Conservation (phyloP, 2,329 filamentous ascomycete genomes). For the Ceratocystis colombiana region DNA sequence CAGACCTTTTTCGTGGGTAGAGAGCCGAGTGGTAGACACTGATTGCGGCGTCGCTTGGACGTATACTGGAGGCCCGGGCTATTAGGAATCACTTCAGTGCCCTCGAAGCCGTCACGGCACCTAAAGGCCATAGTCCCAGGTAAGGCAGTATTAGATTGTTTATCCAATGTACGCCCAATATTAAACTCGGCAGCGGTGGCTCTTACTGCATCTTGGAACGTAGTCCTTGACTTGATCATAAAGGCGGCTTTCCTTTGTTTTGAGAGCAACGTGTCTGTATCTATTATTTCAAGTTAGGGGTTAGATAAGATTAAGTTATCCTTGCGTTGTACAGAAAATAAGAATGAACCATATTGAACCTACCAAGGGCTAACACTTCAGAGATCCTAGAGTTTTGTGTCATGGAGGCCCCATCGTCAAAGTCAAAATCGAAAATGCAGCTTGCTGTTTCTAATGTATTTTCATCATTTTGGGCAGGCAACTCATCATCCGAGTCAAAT, state of each 20-base stretch:
- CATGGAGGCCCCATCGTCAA: conserved; percentile 13
- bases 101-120: conserved; percentile 24
- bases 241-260: background rate
- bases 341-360: background rate
- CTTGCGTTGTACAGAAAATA: background rate
- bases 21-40: conserved; percentile 13
- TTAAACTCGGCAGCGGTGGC: conserved; percentile 14
- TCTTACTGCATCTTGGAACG: conserved; percentile 3
- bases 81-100: conserved; percentile 22
- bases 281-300: background rate
- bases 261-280: background rate
- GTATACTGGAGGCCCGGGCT: conserved; percentile 22
- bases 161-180: too few relatives aligned
- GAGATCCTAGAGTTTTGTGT: background rate
- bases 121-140: conserved; percentile 12
- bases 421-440: conserved; percentile 21
- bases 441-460: background rate
- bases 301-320: background rate
- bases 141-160: background rate
- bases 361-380: background rate
- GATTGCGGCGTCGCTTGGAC: conserved; percentile 20
- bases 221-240: conserved; percentile 7
- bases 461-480: background rate
- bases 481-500: background rate
- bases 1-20: conserved; percentile 18